A percentile compares a stretch with the other conserved stretches of the same genome.
Conservation (phyloP, 805 yeast species). For the Hanseniaspora nectarophila region DNA sequence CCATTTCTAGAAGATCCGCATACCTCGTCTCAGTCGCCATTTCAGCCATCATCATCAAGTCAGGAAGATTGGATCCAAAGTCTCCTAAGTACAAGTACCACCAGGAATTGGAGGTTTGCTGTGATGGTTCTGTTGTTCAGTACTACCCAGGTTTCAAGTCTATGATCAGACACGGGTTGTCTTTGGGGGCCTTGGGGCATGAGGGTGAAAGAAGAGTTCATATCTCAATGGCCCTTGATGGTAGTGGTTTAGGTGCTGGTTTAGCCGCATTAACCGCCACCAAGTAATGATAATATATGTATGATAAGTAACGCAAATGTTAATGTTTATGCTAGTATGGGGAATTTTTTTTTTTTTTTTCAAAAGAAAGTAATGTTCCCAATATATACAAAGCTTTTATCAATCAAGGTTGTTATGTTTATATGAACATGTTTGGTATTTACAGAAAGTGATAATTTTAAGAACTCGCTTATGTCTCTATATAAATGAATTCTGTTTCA, state of each 20-base stretch:
- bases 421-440: too few relatives aligned
- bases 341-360: too few relatives aligned
- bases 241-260: constrained; percentile 96
- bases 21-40: constrained; percentile 77
- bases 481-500: too few relatives aligned
- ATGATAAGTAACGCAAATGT: too few relatives aligned
- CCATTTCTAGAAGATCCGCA: constrained; percentile 83
- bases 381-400: too few relatives aligned
- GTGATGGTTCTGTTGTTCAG: constrained; percentile 90
- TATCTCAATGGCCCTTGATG: constrained; percentile 80
- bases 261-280: constrained; percentile 56
- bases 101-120: constrained; percentile 80
- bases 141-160: constrained; percentile 83
- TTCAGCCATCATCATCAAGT: constrained; percentile 63
- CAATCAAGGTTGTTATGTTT: too few relatives aligned
- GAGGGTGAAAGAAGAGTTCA: constrained; percentile 65
- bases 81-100: constrained; percentile 34
- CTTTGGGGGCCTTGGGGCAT: constrained; percentile 56
- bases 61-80: constrained; percentile 42
- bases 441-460: too few relatives aligned
- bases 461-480: too few relatives aligned
- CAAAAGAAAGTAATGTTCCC: too few relatives aligned
- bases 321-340: too few relatives aligned
- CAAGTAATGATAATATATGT: not conserved
- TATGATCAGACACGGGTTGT: constrained; percentile 66